phyloP scores from a whole-genome alignment of 495 filamentous ascomycete genomes.

The Podospora didyma region DNA sequence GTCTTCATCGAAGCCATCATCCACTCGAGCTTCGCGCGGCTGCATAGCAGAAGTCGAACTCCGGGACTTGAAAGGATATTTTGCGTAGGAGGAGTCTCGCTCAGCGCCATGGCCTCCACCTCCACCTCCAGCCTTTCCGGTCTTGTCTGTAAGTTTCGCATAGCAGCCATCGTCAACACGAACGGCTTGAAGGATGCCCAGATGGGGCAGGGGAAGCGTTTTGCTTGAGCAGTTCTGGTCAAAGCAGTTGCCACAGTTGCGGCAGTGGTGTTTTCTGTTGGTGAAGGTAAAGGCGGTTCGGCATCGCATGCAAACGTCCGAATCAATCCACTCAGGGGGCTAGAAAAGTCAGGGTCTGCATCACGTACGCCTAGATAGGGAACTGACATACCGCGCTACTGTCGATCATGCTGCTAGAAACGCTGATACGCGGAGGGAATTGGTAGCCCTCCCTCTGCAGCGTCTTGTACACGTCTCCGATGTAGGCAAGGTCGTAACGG shows the following conservation, averaged over 20 bases:
- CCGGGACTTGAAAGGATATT: slow-evolving; percentile 35
- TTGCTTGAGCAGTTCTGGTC: slow-evolving; percentile 91
- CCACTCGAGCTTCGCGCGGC: slow-evolving; percentile 78
- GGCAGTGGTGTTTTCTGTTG: slow-evolving; percentile 95
- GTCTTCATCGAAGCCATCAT: slow-evolving; percentile 88
- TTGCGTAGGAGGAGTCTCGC: slow-evolving; percentile 27
- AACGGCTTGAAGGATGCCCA: slow-evolving; percentile 87
- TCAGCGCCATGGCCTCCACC: slow-evolving; percentile 23
- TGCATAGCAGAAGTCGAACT: slow-evolving; percentile 62
- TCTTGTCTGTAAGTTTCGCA: slow-evolving; percentile 78
- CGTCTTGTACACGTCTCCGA: slow-evolving; percentile 78
- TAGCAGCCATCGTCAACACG: slow-evolving; percentile 97
- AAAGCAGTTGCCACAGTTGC: slow-evolving; percentile 96
- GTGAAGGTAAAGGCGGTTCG: slow-evolving; percentile 94
- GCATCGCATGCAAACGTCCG: slow-evolving; percentile 98
- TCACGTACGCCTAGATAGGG: not conserved
- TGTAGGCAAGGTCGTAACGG: slow-evolving; percentile 75
- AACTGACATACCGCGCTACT: slow-evolving; percentile 69
- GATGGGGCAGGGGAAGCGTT: slow-evolving; percentile 78
- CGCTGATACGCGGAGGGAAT: slow-evolving; percentile 83
- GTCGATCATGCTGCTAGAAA: slow-evolving; percentile 93
- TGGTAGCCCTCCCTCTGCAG: slow-evolving; percentile 80
- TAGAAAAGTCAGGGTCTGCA: slow-evolving; percentile 31
- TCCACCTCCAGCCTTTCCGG: slow-evolving; percentile 24
- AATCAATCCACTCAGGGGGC: slow-evolving; percentile 97